A percentile compares a stretch with the other conserved stretches of the same genome.
These are phyloP conservation scores for Camellia lanceoleosa DNA, from an alignment of 148 eudicot genomes.

Conservation along the genomic window DNA sequence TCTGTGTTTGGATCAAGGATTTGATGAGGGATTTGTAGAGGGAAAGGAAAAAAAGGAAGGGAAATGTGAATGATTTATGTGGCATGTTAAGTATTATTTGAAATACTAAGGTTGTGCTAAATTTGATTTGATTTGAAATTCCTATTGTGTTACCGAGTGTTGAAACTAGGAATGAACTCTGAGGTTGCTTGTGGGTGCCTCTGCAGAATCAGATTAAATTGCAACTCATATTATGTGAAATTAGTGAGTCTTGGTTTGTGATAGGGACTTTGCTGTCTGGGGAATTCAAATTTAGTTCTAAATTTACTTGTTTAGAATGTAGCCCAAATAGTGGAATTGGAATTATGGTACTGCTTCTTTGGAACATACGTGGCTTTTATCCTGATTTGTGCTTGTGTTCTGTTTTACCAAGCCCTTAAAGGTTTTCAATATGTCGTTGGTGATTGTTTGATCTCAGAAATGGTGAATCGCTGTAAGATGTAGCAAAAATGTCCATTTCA, in stretches of 20 bases:
- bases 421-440: not conserved
- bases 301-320: not conserved
- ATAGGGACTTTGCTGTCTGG: not conserved
- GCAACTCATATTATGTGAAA: constrained; percentile 18
- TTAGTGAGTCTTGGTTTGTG: not conserved
- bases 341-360: not conserved
- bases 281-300: not conserved
- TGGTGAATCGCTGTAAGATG: not conserved
- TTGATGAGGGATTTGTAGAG: no score
- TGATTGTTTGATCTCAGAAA: not conserved
- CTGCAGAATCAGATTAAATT: not conserved
- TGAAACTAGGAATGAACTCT: not conserved
- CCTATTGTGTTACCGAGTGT: not conserved
- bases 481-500: not conserved
- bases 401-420: not conserved
- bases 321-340: not conserved
- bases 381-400: not conserved
- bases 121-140: no score
- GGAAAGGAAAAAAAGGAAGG: no score
- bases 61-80: not conserved
- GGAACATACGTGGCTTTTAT: not conserved
- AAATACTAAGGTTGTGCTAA: not conserved
- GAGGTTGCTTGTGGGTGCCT: not conserved
- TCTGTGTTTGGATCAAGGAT: no score
- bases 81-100: not conserved